phyloP scores from a whole-genome alignment of 805 yeast genomes.

The Wickerhamomyces alni region DNA sequence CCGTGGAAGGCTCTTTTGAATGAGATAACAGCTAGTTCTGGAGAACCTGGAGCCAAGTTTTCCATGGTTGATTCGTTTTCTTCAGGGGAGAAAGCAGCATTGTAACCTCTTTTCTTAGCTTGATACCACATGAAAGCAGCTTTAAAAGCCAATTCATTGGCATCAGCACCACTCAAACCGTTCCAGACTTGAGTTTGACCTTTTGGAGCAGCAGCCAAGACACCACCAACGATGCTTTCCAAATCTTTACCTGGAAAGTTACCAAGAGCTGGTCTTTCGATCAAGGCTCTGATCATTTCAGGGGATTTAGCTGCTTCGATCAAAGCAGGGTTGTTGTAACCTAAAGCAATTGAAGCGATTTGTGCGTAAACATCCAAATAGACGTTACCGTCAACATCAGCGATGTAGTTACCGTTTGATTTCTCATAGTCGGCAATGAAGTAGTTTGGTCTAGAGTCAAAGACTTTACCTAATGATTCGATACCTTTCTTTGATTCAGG shows the following conservation, averaged over 20 bases:
- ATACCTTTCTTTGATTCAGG: constrained; percentile 55
- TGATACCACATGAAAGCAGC: constrained; percentile 84
- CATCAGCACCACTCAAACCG: constrained; percentile 81
- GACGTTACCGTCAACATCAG: constrained; percentile 74
- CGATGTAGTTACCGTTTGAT: constrained; percentile 74
- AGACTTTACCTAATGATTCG: constrained; percentile 50
- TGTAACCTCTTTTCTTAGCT: constrained; percentile 58
- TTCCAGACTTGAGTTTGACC: constrained; percentile 74
- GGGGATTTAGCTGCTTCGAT: constrained; percentile 62
- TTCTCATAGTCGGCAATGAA: constrained; percentile 72
- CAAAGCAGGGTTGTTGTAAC: constrained; percentile 79
- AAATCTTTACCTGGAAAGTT: constrained; percentile 70
- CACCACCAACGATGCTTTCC: constrained; percentile 41
- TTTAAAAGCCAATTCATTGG: constrained; percentile 84
- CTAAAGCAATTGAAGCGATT: constrained; percentile 79
- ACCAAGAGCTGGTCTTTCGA: constrained; percentile 82
- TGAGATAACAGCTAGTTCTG: constrained; percentile 78
- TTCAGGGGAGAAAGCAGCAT: constrained; percentile 53
- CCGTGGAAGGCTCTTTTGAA: constrained; percentile 93
- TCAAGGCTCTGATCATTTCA: constrained; percentile 64
- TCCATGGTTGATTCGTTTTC: constrained; percentile 74
- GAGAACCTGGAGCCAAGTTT: constrained; percentile 83
- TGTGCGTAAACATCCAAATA: constrained; percentile 75
- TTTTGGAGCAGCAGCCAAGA: constrained; percentile 68
- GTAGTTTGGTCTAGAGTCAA: constrained; percentile 68